Evolutionary conservation across 2,329 filamentous ascomycete genomes (phyloP).

Genomic region (Diplocarpon mali): DNA sequence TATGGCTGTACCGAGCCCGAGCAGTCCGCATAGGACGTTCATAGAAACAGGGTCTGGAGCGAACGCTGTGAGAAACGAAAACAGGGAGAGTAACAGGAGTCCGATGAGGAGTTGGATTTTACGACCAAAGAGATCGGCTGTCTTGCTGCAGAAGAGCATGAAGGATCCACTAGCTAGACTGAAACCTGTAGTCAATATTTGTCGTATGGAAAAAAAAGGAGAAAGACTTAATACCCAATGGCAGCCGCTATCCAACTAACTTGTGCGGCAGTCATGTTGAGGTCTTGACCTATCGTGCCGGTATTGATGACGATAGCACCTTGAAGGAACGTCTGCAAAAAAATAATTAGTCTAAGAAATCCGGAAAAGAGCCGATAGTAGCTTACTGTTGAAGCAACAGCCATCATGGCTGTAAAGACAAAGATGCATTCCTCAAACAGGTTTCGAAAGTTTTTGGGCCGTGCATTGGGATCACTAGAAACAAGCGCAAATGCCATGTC

Average conservation of each 20-base stretch:
- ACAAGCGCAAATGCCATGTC: constrained; percentile 15
- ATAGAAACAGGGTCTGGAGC: constrained; percentile 45
- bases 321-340: constrained; percentile 37
- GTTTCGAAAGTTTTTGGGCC: constrained; percentile 17
- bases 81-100: constrained; percentile 46
- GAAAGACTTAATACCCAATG: constrained; percentile 33
- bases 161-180: constrained; percentile 52
- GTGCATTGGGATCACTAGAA: constrained; percentile 14
- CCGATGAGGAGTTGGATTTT: constrained; percentile 48
- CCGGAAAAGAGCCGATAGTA: too few relatives aligned
- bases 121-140: constrained; percentile 56
- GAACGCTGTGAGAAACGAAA: constrained; percentile 48
- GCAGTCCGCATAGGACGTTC: constrained; percentile 50
- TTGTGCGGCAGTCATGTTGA: constrained; percentile 48
- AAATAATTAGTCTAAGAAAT: neutral
- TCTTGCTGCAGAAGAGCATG: constrained; percentile 53
- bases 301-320: constrained; percentile 48
- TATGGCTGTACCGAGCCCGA: constrained; percentile 54
- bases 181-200: neutral
- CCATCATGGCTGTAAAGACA: constrained; percentile 43
- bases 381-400: constrained; percentile 43
- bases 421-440: constrained; percentile 20
- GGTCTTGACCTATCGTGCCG: constrained; percentile 7
- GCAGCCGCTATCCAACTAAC: constrained; percentile 58
- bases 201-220: neutral